Percentiles rank a stretch among this genome's conserved stretches.
Conservation (phyloP, 768 basidiomycete genomes). For the Crepidotus variabilis region DNA sequence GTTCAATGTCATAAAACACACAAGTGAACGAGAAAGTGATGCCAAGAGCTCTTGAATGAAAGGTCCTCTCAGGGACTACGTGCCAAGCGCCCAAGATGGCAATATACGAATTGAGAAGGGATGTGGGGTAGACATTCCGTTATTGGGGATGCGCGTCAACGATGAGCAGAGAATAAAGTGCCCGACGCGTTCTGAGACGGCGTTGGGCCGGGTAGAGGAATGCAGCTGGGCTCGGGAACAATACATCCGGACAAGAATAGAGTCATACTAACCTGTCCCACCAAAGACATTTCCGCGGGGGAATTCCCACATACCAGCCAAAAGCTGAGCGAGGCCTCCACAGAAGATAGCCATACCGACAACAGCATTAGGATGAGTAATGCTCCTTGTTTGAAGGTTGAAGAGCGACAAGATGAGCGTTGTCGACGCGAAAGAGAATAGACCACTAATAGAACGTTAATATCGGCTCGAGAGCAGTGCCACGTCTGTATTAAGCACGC, state of each 20-base stretch:
- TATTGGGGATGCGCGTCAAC: not conserved
- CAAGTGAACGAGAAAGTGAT: not conserved
- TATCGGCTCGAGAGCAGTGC: too few species aligned
- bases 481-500: slow-evolving; percentile 13
- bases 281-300: slow-evolving; percentile 67
- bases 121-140: slow-evolving; percentile 1
- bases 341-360: slow-evolving; percentile 85
- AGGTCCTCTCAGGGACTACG: not conserved
- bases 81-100: not conserved
- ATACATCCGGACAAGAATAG: not conserved
- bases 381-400: slow-evolving; percentile 56
- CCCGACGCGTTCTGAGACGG: not conserved
- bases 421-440: slow-evolving; percentile 82
- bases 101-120: slow-evolving; percentile 3
- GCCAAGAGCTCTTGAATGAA: not conserved
- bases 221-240: not conserved
- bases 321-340: slow-evolving; percentile 81
- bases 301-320: slow-evolving; percentile 91
- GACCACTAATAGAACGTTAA: slow-evolving; percentile 42
- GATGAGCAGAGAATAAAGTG: not conserved
- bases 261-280: slow-evolving; percentile 59
- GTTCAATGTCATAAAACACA: not conserved
- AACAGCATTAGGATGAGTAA: slow-evolving; percentile 62
- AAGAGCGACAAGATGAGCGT: slow-evolving; percentile 76
- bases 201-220: not conserved